Base-by-base conservation (phyloP, 768 basidiomycete genomes). In the Kockovaella imperatae region DNA sequence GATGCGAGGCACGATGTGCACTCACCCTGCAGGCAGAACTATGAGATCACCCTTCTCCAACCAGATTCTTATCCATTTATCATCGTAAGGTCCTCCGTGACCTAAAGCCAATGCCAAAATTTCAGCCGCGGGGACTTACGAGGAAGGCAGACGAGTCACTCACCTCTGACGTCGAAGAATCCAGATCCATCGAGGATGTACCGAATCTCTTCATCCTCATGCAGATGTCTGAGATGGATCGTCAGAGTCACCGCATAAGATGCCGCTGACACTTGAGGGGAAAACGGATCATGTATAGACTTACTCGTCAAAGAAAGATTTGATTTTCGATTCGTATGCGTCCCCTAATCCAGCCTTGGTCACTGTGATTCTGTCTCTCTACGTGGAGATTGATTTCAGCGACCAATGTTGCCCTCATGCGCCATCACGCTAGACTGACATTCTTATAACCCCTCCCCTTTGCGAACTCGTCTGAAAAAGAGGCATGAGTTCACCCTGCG, bases 151-250 rank as follows among this genome's bases (percentile, higher is more conserved):
- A 5, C 14, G 32, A 15, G 18, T 46, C 45, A 6, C 14, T 13
- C n/a, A 86, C 86, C 86, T 50, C 89, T 78, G 32, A 96, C 79
- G 59, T 96, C 91, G 65, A 95, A 96, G 76, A 81, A 97, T 0
- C 88, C 90, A 30, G 79, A 81, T n/a, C 91, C 91, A 0, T 78
- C 75, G 32, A 88, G 76, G 58, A 91, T 80, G 60, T 86, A 96
- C 6, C 90, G 77, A 62, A 91, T 93, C 72, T 96, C 90, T 63
- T 96, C 90, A 60, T 95, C 90, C 69, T 95, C 88, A 60, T 95
- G 91, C 76, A 96, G 78, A 60, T 95, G 89, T 60, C 86, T 87
- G n/a, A 56, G 26, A 39, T 17, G 30, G 20, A 39, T 24, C 39
- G 25, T 18, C 13, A 39, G 13, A 32, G 13, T 3, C 13, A 31